Percentiles rank a stretch among this genome's conserved stretches.
These are phyloP conservation scores for Podospora anserina DNA, from an alignment of 495 filamentous ascomycete species.

Conservation along the genomic window DNA sequence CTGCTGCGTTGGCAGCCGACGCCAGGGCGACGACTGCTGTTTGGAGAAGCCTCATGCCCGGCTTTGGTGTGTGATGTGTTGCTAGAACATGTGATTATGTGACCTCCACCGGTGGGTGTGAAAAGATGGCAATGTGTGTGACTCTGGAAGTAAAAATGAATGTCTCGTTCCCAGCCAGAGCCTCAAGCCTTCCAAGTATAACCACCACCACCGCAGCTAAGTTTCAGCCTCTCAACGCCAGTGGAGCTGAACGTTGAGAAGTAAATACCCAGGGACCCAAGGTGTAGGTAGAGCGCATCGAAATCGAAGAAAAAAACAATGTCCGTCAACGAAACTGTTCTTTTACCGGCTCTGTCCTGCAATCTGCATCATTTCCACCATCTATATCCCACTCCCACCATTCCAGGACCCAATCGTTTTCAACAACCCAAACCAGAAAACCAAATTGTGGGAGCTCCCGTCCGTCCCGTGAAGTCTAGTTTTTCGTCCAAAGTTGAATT, in stretches of 20 bases:
- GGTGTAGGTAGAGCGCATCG: background rate
- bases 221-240: background rate
- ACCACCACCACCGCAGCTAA: background rate
- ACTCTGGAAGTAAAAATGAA: background rate
- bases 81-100: background rate
- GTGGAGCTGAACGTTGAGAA: background rate
- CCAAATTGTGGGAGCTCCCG: background rate
- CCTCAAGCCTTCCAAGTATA: background rate
- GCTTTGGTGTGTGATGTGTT: background rate
- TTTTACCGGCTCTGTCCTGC: background rate
- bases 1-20: background rate
- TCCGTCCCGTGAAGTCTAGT: background rate
- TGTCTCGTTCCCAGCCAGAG: background rate
- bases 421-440: background rate
- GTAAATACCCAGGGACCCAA: background rate
- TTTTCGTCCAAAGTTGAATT: background rate
- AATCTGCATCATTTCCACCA: background rate
- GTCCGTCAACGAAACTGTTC: background rate
- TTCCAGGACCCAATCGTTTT: background rate
- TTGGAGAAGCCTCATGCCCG: background rate
- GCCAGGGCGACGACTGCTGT: background rate
- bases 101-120: background rate
- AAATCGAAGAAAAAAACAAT: background rate
- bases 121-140: background rate
- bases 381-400: background rate